Percentiles rank a stretch among this genome's conserved stretches.
Conservation (phyloP, 805 yeast genomes). For the Yarrowia sp. region DNA sequence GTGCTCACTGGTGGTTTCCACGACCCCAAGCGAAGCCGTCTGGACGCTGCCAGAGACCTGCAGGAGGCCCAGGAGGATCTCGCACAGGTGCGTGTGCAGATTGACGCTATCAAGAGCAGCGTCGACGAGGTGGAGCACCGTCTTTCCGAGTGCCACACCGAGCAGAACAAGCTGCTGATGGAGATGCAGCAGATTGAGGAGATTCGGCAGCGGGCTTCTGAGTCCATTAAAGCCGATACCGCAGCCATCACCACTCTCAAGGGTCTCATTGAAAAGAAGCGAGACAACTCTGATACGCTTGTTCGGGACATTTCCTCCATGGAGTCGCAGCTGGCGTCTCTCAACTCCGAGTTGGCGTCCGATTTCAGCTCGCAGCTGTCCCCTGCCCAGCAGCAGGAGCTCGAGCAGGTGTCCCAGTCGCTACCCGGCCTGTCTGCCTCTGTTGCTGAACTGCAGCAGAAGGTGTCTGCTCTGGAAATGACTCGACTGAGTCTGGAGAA, state of each 20-base stretch:
- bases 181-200: slow-evolving; percentile 41
- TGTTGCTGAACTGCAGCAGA: slow-evolving; percentile 53
- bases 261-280: slow-evolving; percentile 13
- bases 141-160: slow-evolving; percentile 60
- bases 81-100: slow-evolving; percentile 53
- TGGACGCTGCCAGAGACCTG: slow-evolving; percentile 70
- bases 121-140: slow-evolving; percentile 55
- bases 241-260: slow-evolving; percentile 2
- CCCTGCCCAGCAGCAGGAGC: slow-evolving; percentile 54
- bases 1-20: slow-evolving; percentile 87
- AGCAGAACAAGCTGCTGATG: slow-evolving; percentile 48
- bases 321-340: slow-evolving; percentile 56
- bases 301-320: slow-evolving; percentile 44
- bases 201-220: slow-evolving; percentile 4
- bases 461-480: slow-evolving; percentile 54
- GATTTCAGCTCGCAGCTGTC: slow-evolving; percentile 63
- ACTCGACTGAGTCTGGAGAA: slow-evolving; percentile 56
- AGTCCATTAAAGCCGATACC: slow-evolving; percentile 8
- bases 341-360: slow-evolving; percentile 58
- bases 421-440: slow-evolving; percentile 47
- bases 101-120: slow-evolving; percentile 46
- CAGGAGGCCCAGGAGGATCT: slow-evolving; percentile 55
- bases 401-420: slow-evolving; percentile 49
- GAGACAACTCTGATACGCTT: background rate
- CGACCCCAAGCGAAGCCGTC: slow-evolving; percentile 68